Evolutionary conservation across 352 stramenopile species (phyloP).

Genomic region (Phytophthora pinifolia): DNA sequence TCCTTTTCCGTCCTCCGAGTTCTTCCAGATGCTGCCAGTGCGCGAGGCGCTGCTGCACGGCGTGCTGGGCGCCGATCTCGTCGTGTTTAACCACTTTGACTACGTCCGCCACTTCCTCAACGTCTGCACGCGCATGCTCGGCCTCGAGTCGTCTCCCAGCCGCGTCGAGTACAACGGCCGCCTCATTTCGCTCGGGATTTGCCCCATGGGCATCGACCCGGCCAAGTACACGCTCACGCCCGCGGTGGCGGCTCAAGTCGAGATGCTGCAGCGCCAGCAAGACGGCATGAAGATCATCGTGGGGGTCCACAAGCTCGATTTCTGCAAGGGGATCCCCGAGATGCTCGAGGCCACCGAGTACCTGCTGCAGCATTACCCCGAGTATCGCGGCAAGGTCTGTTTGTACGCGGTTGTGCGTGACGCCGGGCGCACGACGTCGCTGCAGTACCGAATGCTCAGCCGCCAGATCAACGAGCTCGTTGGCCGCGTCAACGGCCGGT

Average conservation of each 20-base stretch:
- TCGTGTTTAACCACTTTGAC: conserved; percentile 91
- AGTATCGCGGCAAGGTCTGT: conserved; percentile 93
- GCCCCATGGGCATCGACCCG: conserved; percentile 89
- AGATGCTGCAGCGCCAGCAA: conserved; percentile 55
- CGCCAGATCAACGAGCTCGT: conserved; percentile 91
- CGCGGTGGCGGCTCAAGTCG: conserved; percentile 51
- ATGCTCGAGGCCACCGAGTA: conserved; percentile 92
- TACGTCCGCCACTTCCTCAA: conserved; percentile 89
- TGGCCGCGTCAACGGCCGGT: conserved; percentile 85
- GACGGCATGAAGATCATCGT: conserved; percentile 80
- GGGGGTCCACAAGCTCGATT: conserved; percentile 77
- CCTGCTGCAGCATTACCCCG: conserved; percentile 85
- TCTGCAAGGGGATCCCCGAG: conserved; percentile 87
- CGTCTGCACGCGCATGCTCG: conserved; percentile 84
- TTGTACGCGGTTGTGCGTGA: conserved; percentile 93
- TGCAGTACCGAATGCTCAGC: conserved; percentile 82
- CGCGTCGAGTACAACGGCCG: conserved; percentile 87
- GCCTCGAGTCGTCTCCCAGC: conserved; percentile 84
- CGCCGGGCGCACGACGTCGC: conserved; percentile 54
- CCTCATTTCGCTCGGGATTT: conserved; percentile 87
- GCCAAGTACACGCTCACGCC: conserved; percentile 76
- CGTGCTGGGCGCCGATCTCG: conserved; percentile 81
- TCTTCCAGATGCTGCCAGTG: conserved; percentile 89
- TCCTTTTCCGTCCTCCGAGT: conserved; percentile 89
- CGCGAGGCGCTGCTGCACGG: conserved; percentile 79